Percentiles rank a stretch among this genome's conserved stretches.
phyloP scores from a whole-genome alignment of 768 basidiomycete species.

The Collybiopsis luxurians region DNA sequence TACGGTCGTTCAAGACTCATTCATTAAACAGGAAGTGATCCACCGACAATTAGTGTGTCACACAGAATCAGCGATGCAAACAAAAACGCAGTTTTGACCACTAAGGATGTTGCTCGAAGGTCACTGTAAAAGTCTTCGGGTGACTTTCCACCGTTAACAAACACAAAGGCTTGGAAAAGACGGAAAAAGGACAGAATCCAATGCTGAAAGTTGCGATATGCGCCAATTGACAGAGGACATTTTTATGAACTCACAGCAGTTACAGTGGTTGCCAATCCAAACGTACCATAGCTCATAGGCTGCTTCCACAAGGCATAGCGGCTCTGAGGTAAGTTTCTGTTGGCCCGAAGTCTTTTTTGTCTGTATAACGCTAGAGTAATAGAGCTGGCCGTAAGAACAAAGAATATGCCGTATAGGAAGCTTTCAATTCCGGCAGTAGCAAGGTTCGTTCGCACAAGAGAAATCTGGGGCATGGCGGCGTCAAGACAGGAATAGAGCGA shows the following conservation, averaged over 20 bases:
- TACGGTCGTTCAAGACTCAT: too few species aligned
- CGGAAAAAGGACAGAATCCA: conserved; percentile 10
- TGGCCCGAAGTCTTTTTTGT: background rate
- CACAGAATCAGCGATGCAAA: background rate
- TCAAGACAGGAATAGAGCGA: too few species aligned
- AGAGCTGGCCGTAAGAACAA: conserved; percentile 5
- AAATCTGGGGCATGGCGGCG: too few species aligned
- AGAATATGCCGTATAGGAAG: conserved; percentile 12
- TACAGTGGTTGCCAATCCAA: background rate
- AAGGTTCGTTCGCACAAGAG: conserved; percentile 6
- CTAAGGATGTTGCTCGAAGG: background rate
- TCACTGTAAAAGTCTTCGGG: conserved; percentile 9
- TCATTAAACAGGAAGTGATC: conserved; percentile 33
- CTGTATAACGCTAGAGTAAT: conserved; percentile 7
- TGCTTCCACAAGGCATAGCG: background rate
- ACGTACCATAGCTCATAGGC: background rate
- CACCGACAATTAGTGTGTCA: background rate
- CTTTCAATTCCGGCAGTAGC: conserved; percentile 9
- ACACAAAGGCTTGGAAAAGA: conserved; percentile 9
- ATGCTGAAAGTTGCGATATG: conserved; percentile 5
- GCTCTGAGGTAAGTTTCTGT: too few species aligned
- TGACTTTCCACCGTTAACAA: background rate
- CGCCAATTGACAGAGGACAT: background rate
- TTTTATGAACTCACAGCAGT: background rate
- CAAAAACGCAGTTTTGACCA: background rate